Base-by-base conservation (phyloP, 2,329 filamentous ascomycete species). In the Zalaria sp. region DNA sequence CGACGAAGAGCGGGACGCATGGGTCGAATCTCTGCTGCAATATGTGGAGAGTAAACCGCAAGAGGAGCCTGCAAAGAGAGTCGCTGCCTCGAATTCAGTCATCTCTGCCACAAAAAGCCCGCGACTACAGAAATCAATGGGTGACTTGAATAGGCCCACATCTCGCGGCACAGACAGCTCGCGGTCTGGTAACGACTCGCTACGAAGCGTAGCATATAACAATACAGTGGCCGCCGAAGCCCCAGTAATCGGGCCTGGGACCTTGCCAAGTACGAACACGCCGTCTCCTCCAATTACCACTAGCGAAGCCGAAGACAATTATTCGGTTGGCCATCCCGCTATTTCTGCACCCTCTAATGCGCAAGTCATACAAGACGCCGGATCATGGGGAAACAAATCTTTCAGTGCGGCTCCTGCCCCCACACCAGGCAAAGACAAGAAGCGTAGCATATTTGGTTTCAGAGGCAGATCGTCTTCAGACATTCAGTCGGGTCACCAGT, bases 281-380 rank as follows among this genome's bases (percentile, higher is more conserved):
- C 57, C 59, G 4, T 59, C 59, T 10, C 57, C 61, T 8, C 51
- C 60, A 25, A 54, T 61, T 41, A 55, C 49, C 44, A 35, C 9
- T 7, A 37, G 36, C 5, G 45, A 44, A 7, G 4, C 41, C 28
- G 43, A 41, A n/a, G 44, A 46, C 4, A 38, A 40, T n/a, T 37
- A 37, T 9, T 31, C 43, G 8, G 25, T 27, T 25, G 39, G 45
- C 9, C 61, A 66, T 47, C 66, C 64, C 4, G 50, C 56, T 4
- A 95, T 95, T 40, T 95, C 89, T 1, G 84, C 71, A 1, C 88
- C 89, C 1, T 88, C 79, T 44, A 91, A 95, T 56, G 80, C 82
- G 10, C 76, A 84, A 38, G 71, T 86, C 11, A 94, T 96, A 48
- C 79, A 88, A 26, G 83, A 95, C 57, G 72, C 78, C 10, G 74